A percentile compares a stretch with the other conserved stretches of the same genome.
Conservation (phyloP, 345 rosid genomes). For the Eucalyptus regnans region DNA sequence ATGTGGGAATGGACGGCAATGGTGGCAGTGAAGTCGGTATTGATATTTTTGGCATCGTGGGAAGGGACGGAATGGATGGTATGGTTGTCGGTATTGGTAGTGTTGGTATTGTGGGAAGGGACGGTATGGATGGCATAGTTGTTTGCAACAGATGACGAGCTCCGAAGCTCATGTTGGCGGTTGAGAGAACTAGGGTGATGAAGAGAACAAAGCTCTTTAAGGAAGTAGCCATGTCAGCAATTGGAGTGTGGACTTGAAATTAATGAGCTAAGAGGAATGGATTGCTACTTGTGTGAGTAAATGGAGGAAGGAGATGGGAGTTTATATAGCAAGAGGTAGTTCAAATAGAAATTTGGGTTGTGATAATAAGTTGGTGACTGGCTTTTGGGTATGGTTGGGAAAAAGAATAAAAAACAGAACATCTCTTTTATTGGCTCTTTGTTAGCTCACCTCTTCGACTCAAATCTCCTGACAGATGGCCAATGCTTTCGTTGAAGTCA, state of each 20-base stretch:
- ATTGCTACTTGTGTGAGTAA: not conserved
- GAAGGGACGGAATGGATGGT: not conserved
- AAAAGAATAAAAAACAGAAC: not conserved
- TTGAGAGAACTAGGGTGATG: not conserved
- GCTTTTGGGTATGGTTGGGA: not conserved
- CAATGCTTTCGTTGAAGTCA: not conserved
- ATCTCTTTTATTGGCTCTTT: not conserved
- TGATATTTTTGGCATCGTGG: not conserved
- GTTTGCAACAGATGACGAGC: conserved; percentile 9
- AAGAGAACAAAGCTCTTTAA: not conserved
- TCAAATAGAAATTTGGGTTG: not conserved
- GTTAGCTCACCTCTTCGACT: not conserved
- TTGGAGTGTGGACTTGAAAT: not conserved
- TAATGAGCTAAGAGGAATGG: not conserved
- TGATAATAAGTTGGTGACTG: not conserved
- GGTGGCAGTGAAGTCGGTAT: no score
- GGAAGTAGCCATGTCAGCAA: not conserved
- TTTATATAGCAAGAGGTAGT: not conserved
- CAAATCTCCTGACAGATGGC: not conserved
- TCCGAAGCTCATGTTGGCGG: not conserved
- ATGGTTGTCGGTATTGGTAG: not conserved
- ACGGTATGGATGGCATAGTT: not conserved
- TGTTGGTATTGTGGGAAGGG: not conserved
- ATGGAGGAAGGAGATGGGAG: not conserved
- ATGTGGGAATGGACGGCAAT: not conserved